Base-by-base conservation (phyloP, 257 asterid species). In the Primulina huaijiensis region DNA sequence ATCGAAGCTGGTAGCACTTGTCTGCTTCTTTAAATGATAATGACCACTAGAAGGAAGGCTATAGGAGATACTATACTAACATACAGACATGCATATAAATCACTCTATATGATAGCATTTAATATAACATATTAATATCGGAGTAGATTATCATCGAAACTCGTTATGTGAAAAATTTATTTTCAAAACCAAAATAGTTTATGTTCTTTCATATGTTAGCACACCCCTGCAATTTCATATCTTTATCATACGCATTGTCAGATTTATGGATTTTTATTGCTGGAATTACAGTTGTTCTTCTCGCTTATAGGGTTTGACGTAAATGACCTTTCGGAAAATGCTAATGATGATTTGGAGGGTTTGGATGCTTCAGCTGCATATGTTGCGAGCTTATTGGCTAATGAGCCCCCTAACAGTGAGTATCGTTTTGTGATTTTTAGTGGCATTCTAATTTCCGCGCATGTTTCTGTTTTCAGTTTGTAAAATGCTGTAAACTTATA, bases 341-440 rank as follows among this genome's bases (percentile, higher is more conserved):
- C 83, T 27, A 78, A 8, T 71, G 96, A 91, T 73, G 97, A 91
- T 69, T 10, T 81, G 10, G 92, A 88, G 74, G 97, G 97, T 72
- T 75, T 92, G 90, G 97, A 90, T 71, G 90, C 92, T 65, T 80
- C 98, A 61, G 95, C 98, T 34, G 76, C 95, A 62, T 84, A 92
- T 86, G 90, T 92, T 80, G 94, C 98, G 7, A 88, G 93, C 87
- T 84, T 92, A 77, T 72, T 89, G 86, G 90, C 96, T 53, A 85
- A 90, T 29, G 98, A 89, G 66, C 96, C 96, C 60, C 77, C 88
- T 34, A 84, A 86, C 57, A 78, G 97, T 92, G 80, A 88, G 96
- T 82, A 78, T 72, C 64, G 37, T 70, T 61, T 34, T 64, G 21
- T 56, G 56, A 5, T 55, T 50, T 68, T 29, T 25, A 40, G 12